These are phyloP conservation scores for Aegilops longissima DNA, from an alignment of 176 grass and related monocot species.

Conservation along the genomic window DNA sequence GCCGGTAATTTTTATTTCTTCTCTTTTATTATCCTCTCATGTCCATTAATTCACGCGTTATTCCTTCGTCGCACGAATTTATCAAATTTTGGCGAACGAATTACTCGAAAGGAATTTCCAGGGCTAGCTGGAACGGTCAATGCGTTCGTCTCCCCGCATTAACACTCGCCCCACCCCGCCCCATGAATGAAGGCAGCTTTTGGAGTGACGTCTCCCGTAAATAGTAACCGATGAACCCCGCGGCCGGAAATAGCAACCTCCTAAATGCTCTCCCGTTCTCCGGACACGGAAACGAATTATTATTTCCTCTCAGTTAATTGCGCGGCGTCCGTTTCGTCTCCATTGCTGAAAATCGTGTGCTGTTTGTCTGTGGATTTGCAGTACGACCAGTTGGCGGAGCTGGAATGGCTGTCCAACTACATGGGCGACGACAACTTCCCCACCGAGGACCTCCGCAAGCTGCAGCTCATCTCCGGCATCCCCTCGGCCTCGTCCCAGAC, in stretches of 20 bases:
- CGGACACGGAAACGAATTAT: neutral
- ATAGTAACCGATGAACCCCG: slow-evolving; percentile 33
- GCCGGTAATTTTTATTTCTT: slow-evolving; percentile 48
- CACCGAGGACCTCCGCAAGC: slow-evolving; percentile 81
- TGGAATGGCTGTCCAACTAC: slow-evolving; percentile 93
- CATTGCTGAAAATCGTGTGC: slow-evolving; percentile 16
- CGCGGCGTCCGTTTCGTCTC: neutral
- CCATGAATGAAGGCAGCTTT: neutral
- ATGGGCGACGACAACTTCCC: slow-evolving; percentile 85
- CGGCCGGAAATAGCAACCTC: slow-evolving; percentile 39
- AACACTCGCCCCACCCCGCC: neutral
- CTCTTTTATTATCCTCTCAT: neutral
- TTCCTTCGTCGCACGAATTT: neutral
- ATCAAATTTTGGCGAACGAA: neutral
- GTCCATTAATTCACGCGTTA: neutral
- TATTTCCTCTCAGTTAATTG: neutral
- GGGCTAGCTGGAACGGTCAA: neutral
- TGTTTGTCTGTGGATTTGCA: slow-evolving; percentile 33
- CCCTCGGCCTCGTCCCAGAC: slow-evolving; percentile 3
- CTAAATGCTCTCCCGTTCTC: slow-evolving; percentile 4
- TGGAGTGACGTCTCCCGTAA: neutral
- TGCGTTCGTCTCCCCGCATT: slow-evolving; percentile 7
- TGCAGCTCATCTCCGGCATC: slow-evolving; percentile 77
- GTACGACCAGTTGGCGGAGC: slow-evolving; percentile 89
- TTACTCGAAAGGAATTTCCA: neutral